These are phyloP conservation scores for Pyrus communis DNA, from an alignment of 306 rosid species.

Conservation along the genomic window DNA sequence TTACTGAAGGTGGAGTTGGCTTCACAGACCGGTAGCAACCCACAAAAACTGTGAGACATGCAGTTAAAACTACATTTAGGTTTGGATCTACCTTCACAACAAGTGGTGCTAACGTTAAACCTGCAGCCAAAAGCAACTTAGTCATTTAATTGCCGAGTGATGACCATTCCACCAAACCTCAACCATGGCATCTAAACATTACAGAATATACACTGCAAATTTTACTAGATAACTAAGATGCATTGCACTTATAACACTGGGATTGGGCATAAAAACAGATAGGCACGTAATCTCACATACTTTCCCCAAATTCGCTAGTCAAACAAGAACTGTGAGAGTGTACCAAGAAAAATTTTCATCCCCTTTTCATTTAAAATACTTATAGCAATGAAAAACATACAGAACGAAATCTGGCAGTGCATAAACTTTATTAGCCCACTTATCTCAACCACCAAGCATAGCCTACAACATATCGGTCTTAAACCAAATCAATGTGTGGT, in stretches of 20 bases:
- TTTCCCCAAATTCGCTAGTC: neutral
- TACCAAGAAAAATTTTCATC: neutral
- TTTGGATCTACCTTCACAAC: conserved; percentile 83
- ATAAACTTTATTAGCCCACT: neutral
- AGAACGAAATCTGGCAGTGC: neutral
- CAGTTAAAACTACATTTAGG: conserved; percentile 81
- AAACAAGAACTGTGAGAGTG: neutral
- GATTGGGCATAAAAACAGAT: neutral
- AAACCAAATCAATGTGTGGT: neutral
- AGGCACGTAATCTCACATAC: neutral
- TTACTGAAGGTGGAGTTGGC: conserved; percentile 90
- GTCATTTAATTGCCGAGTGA: neutral
- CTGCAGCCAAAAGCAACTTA: conserved; percentile 36
- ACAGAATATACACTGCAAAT: neutral
- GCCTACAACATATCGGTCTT: neutral
- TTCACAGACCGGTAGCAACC: conserved; percentile 97
- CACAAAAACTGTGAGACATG: conserved; percentile 79
- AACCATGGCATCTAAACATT: neutral
- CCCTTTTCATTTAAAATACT: neutral
- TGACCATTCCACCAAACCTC: neutral
- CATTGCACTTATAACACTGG: neutral
- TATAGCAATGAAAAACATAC: neutral
- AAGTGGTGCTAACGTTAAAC: conserved; percentile 89
- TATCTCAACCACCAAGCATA: neutral
- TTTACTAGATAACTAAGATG: neutral